A percentile compares a stretch with the other conserved stretches of the same genome.
Conservation (phyloP, 352 stramenopile genomes). For the Phytopythium chamaehyphon region DNA sequence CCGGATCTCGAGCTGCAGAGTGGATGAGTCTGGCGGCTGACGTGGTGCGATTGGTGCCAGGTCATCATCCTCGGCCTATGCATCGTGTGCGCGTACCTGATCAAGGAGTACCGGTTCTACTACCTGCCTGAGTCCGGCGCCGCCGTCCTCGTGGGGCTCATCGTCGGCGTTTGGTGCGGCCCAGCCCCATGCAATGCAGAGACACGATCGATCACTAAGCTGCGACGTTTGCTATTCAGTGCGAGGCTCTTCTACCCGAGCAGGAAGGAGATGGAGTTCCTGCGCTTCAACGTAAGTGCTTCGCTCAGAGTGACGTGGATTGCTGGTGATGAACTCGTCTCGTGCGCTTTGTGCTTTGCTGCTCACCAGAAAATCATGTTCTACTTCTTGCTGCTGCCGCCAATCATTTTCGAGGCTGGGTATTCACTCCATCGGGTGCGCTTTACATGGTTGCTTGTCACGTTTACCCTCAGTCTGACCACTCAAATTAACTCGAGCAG, state of each 20-base stretch:
- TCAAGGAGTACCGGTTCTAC: slow-evolving; percentile 89
- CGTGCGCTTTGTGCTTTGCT: not conserved
- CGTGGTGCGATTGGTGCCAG: slow-evolving; percentile 15
- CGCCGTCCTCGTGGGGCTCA: slow-evolving; percentile 88
- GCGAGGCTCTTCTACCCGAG: slow-evolving; percentile 82
- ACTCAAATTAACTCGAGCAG: slow-evolving; percentile 9
- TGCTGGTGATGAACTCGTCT: too few species aligned
- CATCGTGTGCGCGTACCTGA: slow-evolving; percentile 89
- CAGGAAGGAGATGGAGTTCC: slow-evolving; percentile 87
- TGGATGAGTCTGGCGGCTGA: too few species aligned
- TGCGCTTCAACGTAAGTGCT: slow-evolving; percentile 76
- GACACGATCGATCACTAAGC: not conserved
- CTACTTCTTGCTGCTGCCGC: slow-evolving; percentile 96
- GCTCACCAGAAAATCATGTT: slow-evolving; percentile 86
- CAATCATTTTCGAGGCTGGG: slow-evolving; percentile 97
- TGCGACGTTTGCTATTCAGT: slow-evolving; percentile 14
- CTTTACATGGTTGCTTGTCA: not conserved
- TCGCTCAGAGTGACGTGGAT: too few species aligned
- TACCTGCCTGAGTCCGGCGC: slow-evolving; percentile 89
- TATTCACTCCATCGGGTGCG: slow-evolving; percentile 87
- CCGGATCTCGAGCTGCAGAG: too few species aligned
- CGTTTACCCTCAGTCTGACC: not conserved
- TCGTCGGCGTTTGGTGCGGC: slow-evolving; percentile 73
- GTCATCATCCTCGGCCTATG: slow-evolving; percentile 87
- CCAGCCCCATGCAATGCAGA: not conserved